Evolutionary conservation across 441 rosid genomes (phyloP), one percentile per base, ranked within the genome.

Genomic region (Jatropha multifida): DNA sequence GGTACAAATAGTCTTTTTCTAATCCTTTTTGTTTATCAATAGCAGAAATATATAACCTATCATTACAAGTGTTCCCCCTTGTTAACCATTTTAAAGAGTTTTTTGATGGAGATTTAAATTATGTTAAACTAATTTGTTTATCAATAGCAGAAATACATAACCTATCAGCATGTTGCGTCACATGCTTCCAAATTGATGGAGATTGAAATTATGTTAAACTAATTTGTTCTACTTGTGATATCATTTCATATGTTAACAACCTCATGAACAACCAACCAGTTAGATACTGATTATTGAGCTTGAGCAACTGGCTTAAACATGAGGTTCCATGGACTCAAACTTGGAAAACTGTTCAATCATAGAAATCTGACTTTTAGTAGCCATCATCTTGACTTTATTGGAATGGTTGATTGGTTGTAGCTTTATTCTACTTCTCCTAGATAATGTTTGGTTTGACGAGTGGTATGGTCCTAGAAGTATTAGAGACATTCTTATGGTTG

Each of bases 251-350:
- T 69, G 38, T 51, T 15, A 51, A 51, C 60, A 49, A 51, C 58
- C 59, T 48, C 17, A 69, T 69, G 13, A 32, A 51, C 71, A 68
- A 15, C 27, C 46, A 27, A 52, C 26, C 52, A 40, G 41, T 68
- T 68, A 14, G 23, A 68, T 27, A 15, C 2, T 61, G 65, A 61
- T 61, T 61, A 61, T 68, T 48, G 58, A 49, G 42, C 72, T 17
- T 37, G 27, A 51, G 27, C 60, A 32, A 69, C 61, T 17, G 32
- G 26, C 32, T 37, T 14, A 32, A 69, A 49, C 59, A 49, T 49
- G 71, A 68, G 56, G 8, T 49, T 49, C 59, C 23, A 38, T 27
- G 14, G 26, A 9, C 12, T 27, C 48, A 59, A 44, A 11, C 17
- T 42, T 42, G 37, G 17, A 10, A 15, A n/a, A 27, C 41, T 49